phyloP scores from a whole-genome alignment of 371 early-diverging fungal genomes.

The Cokeromyces recurvatus region DNA sequence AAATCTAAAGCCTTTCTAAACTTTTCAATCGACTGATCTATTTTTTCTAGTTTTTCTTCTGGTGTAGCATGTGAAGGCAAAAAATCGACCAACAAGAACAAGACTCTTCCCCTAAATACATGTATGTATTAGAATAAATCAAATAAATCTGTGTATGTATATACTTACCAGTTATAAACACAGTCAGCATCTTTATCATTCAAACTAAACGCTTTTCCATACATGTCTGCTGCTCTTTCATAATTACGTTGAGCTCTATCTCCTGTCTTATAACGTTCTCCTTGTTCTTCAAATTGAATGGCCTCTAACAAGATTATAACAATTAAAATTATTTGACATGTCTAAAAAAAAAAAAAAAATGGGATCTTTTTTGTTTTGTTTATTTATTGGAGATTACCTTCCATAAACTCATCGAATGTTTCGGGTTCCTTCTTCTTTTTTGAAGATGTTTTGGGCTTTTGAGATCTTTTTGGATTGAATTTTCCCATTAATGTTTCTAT shows the following conservation, averaged over 20 bases:
- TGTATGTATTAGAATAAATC: not conserved
- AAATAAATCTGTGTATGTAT: not conserved
- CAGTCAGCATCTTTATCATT: conserved; percentile 56
- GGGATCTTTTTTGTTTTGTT: not conserved
- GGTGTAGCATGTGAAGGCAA: conserved; percentile 39
- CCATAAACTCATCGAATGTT: conserved; percentile 44
- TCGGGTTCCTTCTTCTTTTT: conserved; percentile 37
- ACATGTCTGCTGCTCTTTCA: conserved; percentile 61
- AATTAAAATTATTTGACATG: too few relatives aligned
- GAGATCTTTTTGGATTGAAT: conserved; percentile 12
- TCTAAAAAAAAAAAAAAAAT: too few relatives aligned
- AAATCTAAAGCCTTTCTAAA: conserved; percentile 49
- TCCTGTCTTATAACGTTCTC: conserved; percentile 63
- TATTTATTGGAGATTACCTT: conserved; percentile 15
- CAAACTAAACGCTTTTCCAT: conserved; percentile 53
- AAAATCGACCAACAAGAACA: conserved; percentile 61
- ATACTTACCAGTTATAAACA: conserved; percentile 61
- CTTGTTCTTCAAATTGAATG: conserved; percentile 63
- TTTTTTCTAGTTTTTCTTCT: conserved; percentile 42
- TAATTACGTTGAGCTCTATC: conserved; percentile 65
- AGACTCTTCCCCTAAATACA: conserved; percentile 55
- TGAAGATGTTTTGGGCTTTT: conserved; percentile 22
- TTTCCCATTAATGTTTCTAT: conserved; percentile 6
- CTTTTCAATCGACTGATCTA: conserved; percentile 52
- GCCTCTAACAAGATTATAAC: conserved; percentile 43